These are phyloP conservation scores for Spergularia bocconei DNA, from an alignment of 148 eudicot species.

Conservation along the genomic window DNA sequence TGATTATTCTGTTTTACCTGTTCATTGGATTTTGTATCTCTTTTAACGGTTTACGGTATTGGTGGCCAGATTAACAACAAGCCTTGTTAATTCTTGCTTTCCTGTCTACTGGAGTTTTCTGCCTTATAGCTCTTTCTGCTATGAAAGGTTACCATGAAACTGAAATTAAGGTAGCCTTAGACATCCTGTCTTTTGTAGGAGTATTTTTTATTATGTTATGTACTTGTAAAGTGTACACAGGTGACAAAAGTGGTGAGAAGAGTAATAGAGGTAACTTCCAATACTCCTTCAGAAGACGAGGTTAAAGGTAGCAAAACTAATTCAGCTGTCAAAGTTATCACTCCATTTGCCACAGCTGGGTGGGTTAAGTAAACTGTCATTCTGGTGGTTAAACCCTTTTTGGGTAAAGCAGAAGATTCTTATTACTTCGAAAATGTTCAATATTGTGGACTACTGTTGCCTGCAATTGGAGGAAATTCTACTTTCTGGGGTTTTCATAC, in stretches of 20 bases:
- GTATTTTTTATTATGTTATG: slow-evolving; percentile 51
- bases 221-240: slow-evolving; percentile 45
- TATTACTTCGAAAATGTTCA: no score
- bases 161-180: slow-evolving; percentile 41
- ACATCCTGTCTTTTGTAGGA: slow-evolving; percentile 53
- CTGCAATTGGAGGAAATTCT: no score
- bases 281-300: slow-evolving; percentile 41
- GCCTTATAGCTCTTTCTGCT: slow-evolving; percentile 36
- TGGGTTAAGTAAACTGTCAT: slow-evolving; percentile 46
- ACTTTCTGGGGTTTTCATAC: no score
- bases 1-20: slow-evolving; percentile 36
- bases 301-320: slow-evolving; percentile 22
- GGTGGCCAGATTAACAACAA: slow-evolving; percentile 36
- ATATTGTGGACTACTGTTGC: no score
- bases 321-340: slow-evolving; percentile 21
- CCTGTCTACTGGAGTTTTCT: slow-evolving; percentile 33
- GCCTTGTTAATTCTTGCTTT: slow-evolving; percentile 65
- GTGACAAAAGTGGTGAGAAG: slow-evolving; percentile 29
- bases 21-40: slow-evolving; percentile 46
- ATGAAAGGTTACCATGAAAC: slow-evolving; percentile 31
- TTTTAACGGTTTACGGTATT: slow-evolving; percentile 57
- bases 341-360: slow-evolving; percentile 53
- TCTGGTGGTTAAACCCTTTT: slow-evolving; percentile 75
- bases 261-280: slow-evolving; percentile 28
- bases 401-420: no score